Evolutionary conservation across 1,284 basidiomycete genomes (phyloP).

Genomic region (Ceraceosorus guamensis): DNA sequence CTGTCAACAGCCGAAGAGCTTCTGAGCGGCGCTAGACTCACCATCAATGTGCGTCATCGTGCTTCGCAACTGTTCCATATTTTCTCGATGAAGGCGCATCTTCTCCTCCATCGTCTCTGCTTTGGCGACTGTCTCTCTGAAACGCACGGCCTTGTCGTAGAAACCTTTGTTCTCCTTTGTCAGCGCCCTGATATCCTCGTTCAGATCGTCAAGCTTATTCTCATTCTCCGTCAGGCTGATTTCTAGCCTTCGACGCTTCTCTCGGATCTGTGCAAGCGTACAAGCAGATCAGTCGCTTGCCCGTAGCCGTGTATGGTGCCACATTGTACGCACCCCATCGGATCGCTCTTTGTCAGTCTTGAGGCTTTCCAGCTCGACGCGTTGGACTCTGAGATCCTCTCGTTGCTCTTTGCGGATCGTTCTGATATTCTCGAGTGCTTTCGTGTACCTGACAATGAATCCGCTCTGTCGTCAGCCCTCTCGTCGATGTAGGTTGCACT

Average conservation of each 20-base stretch:
- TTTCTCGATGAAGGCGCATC: conserved; percentile 61
- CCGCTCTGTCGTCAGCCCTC: too few relatives aligned
- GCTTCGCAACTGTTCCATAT: conserved; percentile 58
- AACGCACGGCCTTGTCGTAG: conserved; percentile 73
- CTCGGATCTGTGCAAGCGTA: conserved; percentile 13
- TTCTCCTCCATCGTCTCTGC: conserved; percentile 64
- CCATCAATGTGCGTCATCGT: conserved; percentile 64
- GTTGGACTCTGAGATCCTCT: conserved; percentile 84
- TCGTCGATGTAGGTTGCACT: too few relatives aligned
- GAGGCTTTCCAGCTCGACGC: conserved; percentile 73
- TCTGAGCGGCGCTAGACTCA: too few relatives aligned
- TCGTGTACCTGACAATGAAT: conserved; percentile 55
- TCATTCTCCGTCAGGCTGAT: conserved; percentile 30
- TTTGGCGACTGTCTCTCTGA: conserved; percentile 71
- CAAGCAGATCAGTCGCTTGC: neutral
- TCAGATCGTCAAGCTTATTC: conserved; percentile 29
- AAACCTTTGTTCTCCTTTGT: conserved; percentile 71
- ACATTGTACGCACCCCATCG: conserved; percentile 53
- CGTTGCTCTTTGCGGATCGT: conserved; percentile 67
- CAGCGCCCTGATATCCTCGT: conserved; percentile 49
- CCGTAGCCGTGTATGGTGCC: neutral
- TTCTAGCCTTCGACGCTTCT: conserved; percentile 27
- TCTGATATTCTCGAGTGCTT: conserved; percentile 91
- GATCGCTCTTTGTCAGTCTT: conserved; percentile 77
- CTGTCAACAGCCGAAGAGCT: neutral